These are phyloP conservation scores for Myxozyma sirexii DNA, from an alignment of 805 yeast genomes.

Conservation along the genomic window DNA sequence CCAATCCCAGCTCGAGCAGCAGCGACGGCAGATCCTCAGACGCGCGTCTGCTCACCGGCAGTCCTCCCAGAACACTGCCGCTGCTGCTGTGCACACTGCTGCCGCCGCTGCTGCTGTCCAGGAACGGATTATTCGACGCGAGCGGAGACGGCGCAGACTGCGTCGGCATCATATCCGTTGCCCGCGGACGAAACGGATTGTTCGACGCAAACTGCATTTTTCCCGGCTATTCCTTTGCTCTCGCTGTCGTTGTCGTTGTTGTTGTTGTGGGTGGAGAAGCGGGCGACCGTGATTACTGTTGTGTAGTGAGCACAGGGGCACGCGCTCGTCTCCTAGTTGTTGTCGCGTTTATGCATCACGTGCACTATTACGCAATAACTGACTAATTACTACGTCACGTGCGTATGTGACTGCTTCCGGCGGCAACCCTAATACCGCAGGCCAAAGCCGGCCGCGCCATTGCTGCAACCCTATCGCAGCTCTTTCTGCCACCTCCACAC, in stretches of 20 bases:
- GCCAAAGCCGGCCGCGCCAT: too few species aligned
- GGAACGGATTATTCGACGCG: constrained; percentile 25
- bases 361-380: neutral
- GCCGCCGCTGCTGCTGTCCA: constrained; percentile 12
- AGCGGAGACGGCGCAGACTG: constrained; percentile 22
- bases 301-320: neutral
- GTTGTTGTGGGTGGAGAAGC: neutral
- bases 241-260: neutral
- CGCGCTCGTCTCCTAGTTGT: neutral
- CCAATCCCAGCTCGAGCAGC: constrained; percentile 19
- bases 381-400: neutral
- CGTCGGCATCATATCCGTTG: constrained; percentile 22
- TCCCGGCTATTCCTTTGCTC: neutral
- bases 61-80: neutral
- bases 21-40: constrained; percentile 20
- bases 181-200: constrained; percentile 32
- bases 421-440: too few species aligned
- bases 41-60: neutral
- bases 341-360: constrained; percentile 9
- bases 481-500: neutral
- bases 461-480: neutral
- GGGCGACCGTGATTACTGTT: neutral
- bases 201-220: constrained; percentile 31
- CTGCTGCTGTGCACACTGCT: neutral
- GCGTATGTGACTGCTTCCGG: constrained; percentile 6